Evolutionary conservation across 2,329 filamentous ascomycete genomes (phyloP), one percentile per base, ranked within the genome.

Genomic region (Zasmidium citrigriseum): DNA sequence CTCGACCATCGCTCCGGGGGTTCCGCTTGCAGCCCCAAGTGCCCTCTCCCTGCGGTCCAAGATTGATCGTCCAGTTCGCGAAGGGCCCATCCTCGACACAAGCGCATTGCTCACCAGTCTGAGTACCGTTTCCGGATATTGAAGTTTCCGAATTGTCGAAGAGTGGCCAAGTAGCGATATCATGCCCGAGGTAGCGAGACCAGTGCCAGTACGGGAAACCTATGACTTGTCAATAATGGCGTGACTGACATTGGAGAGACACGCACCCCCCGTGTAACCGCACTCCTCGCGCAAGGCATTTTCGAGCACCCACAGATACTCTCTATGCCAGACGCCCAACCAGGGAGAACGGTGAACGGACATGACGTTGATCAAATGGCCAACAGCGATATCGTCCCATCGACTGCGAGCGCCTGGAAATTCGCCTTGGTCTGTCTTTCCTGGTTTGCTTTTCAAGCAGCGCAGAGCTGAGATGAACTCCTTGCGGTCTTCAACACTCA

Each of bases 141-240:
- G 76, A 73, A n/a, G 76, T 79, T 22, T 76, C 76, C 54, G 76
- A 79, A 45, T 82, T 82, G 63, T 86, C 82, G 53, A 86, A 83
- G 52, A 84, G 66, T 2, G 61, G 58, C 55, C 58, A 60, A 4
- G 54, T 41, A 7, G 80, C 78, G 0, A 80, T 82, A 41, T 76
- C 75, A 41, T 61, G 34, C 9, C 53, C 55, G 10, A 76, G 71
- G 71, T 76, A 79, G 54, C 74, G 73, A 1, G 76, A 75, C 79
- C 82, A 84, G 68, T 84, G 79, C 76, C 79, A 81, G 73, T 83
- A 84, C 71, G 65, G 64, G 34, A 74, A 53, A 29, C 61, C 61
- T 55, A 22, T 21, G 3, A 72, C 27, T 66, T 68, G 48, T 74
- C 75, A 20, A 61, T 71, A 55, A 76, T 77, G 22, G 70, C n/a